Base-by-base conservation (phyloP, 805 yeast genomes). In the Cyberlindnera xylosilytica region DNA sequence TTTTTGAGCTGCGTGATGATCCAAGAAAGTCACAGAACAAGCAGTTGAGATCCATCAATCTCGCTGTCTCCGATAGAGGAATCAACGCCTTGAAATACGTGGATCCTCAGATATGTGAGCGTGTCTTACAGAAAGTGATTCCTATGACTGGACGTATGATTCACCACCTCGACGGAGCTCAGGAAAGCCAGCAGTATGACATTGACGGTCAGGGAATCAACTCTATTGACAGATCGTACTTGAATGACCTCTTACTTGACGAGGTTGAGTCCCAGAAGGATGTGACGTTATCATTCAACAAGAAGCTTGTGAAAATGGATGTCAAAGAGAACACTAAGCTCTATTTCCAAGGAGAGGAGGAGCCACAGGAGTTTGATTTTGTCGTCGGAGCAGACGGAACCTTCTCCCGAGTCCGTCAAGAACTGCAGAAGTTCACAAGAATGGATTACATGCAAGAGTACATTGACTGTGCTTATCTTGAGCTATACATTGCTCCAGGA, bases 121-220 rank as follows among this genome's bases (percentile, higher is more conserved):
- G 79, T 20, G 72, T 88, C 2, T 56, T 84, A 47, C 63, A 68
- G 24, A 75, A 76, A 32, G 75, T 86, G 19, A 83, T 87, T 20
- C 97, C 97, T 2, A 86, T 90, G 91, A 66, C 75, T 32, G 97
- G 96, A 2, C 70, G 97, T 33, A 88, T 89, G 97, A 80, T 90
- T 44, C 97, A 90, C 61, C 83, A 82, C 49, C 38, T 64, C 12
- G 54, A 69, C 11, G 96, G 95, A 0, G 61, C 63, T 17, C 81
- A 79, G 58, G 79, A 74, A 49, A 69, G 84, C 23, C 96, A 89
- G 56, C 51, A 68, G 34, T 90, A 90, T 61, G 97, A 96, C 4
- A 65, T 87, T 8, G 76, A 78, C 52, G 95, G 95, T 11, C 47
- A 53, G 62, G 66, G 78, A 32, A 90, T 89, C 61, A 87, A 89